phyloP scores from a whole-genome alignment of 2,329 filamentous ascomycete genomes.

The Exophiala mesophila region DNA sequence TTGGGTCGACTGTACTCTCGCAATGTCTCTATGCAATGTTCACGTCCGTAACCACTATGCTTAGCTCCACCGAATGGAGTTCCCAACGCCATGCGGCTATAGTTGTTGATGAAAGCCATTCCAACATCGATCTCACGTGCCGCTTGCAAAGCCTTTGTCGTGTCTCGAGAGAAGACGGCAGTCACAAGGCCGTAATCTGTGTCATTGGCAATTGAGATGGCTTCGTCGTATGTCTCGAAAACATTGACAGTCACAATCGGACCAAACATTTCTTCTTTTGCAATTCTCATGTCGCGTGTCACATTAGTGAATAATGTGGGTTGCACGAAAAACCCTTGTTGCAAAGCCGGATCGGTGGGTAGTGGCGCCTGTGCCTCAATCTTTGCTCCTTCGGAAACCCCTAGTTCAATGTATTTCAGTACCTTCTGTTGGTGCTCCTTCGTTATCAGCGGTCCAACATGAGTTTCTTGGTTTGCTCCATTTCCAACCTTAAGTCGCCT shows the following conservation, averaged over 20 bases:
- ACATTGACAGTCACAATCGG: constrained; percentile 59
- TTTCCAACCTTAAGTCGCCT: constrained; percentile 7
- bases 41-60: constrained; percentile 70
- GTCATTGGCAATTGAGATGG: constrained; percentile 53
- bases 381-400: constrained; percentile 49
- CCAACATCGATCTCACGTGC: constrained; percentile 53
- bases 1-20: constrained; percentile 61
- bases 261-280: constrained; percentile 57
- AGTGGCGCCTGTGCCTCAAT: constrained; percentile 33
- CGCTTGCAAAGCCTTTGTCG: constrained; percentile 46
- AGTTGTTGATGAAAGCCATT: constrained; percentile 56
- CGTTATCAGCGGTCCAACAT: constrained; percentile 15
- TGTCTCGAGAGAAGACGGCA: constrained; percentile 53
- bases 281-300: constrained; percentile 51
- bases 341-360: constrained; percentile 27
- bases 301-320: constrained; percentile 57
- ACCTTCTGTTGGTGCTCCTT: constrained; percentile 14
- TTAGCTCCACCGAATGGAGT: constrained; percentile 70
- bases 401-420: constrained; percentile 36
- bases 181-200: constrained; percentile 50
- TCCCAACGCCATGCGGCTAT: constrained; percentile 20
- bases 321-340: constrained; percentile 52
- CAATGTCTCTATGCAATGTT: constrained; percentile 52
- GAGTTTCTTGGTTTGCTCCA: constrained; percentile 4
- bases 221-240: constrained; percentile 59